Evolutionary conservation across 2,329 filamentous ascomycete species (phyloP), one percentile per base, ranked within the genome.

Genomic region (Pseudocercospora cruenta): DNA sequence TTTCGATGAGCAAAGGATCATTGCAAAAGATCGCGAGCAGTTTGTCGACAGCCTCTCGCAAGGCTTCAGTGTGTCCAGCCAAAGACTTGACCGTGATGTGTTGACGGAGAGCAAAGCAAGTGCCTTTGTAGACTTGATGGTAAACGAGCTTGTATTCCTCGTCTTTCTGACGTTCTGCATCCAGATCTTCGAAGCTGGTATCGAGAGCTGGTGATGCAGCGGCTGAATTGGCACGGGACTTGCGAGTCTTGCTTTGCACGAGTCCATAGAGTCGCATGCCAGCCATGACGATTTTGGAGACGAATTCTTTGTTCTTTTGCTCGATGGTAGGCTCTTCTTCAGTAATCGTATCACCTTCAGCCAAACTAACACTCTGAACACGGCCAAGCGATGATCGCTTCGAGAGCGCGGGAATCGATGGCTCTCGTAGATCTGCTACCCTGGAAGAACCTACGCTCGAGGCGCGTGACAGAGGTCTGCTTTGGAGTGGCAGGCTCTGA

Each of bases 81-180:
- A 85, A 71, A 4, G 78, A 71, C 49, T 73, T 73, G 0, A 68
- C 72, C 0, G 72, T 43, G 14, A 84, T 82, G 63, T 80, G 74
- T 21, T 76, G 77, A 59, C 83, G 76, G 60, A 85, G 79, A 5
- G 82, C 80, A 60, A 85, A 80, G n/a, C 78, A 78, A 2, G 82
- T 80, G 14, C 81, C 81, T 67, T 83, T 84, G 73, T 80, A 84
- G 2, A 80, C 80, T 68, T 85, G 82, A 64, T 85, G 83, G 62
- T 85, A 86, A 26, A 85, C 77, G 3, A 82, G 70, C 70, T 85
- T 86, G 75, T 81, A 85, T 67, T 85, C 83, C 63, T 84, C 82
- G 54, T 84, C 82, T 55, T 78, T 80, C 1, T 73, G 73, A 31
- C 72, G 69, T 1, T 73, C 71, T 3, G 65, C 66, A 24, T 72